These are phyloP conservation scores for Puccinia polysora DNA, from an alignment of 1,284 basidiomycete species.

Conservation along the genomic window DNA sequence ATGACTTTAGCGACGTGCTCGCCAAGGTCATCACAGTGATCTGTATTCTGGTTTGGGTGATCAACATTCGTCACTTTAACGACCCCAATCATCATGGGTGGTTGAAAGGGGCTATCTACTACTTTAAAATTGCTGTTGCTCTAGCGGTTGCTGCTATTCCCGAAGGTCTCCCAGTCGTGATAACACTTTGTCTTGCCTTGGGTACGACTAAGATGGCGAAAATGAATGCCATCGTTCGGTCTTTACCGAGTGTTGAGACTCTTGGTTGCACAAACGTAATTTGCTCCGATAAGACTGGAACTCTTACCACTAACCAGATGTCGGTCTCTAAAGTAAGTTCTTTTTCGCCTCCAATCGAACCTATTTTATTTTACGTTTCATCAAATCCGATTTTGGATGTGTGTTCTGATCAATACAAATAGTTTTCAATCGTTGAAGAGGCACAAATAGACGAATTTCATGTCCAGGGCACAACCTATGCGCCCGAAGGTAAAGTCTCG, in stretches of 20 bases:
- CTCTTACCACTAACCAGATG: slow-evolving; percentile 69
- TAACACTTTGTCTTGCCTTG: slow-evolving; percentile 89
- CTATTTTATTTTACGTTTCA: background rate
- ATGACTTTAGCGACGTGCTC: slow-evolving; percentile 91
- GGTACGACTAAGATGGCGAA: slow-evolving; percentile 98
- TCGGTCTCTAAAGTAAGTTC: slow-evolving; percentile 71
- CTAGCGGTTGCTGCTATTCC: slow-evolving; percentile 93
- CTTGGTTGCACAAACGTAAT: slow-evolving; percentile 93
- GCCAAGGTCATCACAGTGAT: slow-evolving; percentile 94
- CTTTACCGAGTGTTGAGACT: slow-evolving; percentile 92
- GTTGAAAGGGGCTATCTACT: slow-evolving; percentile 88
- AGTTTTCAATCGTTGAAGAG: slow-evolving; percentile 71
- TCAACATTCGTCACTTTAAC: slow-evolving; percentile 88
- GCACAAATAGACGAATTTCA: slow-evolving; percentile 64
- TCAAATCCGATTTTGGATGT: background rate
- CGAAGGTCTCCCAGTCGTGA: slow-evolving; percentile 89
- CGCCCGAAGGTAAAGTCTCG: slow-evolving; percentile 70
- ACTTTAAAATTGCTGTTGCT: slow-evolving; percentile 96
- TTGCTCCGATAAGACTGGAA: slow-evolving; percentile 91
- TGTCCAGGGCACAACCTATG: slow-evolving; percentile 84
- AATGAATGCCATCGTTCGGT: slow-evolving; percentile 91
- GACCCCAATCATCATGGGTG: slow-evolving; percentile 83
- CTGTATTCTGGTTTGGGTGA: slow-evolving; percentile 89
- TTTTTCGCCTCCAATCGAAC: background rate
- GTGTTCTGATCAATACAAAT: background rate